Conservation (phyloP, 2,329 filamentous ascomycete species). For the Clonostachys rosea region DNA sequence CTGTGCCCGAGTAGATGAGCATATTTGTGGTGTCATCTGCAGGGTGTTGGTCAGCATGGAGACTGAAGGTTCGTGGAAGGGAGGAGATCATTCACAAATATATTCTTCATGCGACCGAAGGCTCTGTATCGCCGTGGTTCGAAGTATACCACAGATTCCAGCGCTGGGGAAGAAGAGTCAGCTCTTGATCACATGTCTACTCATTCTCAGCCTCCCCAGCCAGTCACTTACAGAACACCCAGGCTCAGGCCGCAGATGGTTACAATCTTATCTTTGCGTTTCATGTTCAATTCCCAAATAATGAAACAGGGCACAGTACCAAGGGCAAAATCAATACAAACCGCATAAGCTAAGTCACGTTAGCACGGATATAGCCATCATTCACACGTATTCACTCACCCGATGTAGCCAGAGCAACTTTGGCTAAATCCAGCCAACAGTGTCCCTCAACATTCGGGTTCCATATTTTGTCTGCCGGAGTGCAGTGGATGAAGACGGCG, state of each 20-base stretch:
- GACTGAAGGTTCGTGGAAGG: background rate
- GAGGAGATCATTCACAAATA: slow-evolving; percentile 4
- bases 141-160: slow-evolving; percentile 7
- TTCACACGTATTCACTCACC: slow-evolving; percentile 1
- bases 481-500: slow-evolving; percentile 16
- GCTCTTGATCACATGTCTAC: background rate
- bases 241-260: slow-evolving; percentile 16
- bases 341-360: slow-evolving; percentile 6
- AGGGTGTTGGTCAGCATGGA: background rate
- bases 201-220: background rate
- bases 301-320: slow-evolving; percentile 15
- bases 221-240: slow-evolving; percentile 14
- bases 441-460: slow-evolving; percentile 8
- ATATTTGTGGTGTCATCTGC: slow-evolving; percentile 8
- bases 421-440: slow-evolving; percentile 11
- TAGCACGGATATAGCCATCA: no score
- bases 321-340: slow-evolving; percentile 9
- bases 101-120: slow-evolving; percentile 6
- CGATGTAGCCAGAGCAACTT: slow-evolving; percentile 3
- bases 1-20: slow-evolving; percentile 11
- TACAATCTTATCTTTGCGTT: slow-evolving; percentile 15
- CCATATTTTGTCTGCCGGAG: slow-evolving; percentile 15
- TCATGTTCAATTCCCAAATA: slow-evolving; percentile 16
- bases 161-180: slow-evolving; percentile 1
- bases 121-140: slow-evolving; percentile 4